Conservation (phyloP, 768 basidiomycete species). For the Galerina marginata region DNA sequence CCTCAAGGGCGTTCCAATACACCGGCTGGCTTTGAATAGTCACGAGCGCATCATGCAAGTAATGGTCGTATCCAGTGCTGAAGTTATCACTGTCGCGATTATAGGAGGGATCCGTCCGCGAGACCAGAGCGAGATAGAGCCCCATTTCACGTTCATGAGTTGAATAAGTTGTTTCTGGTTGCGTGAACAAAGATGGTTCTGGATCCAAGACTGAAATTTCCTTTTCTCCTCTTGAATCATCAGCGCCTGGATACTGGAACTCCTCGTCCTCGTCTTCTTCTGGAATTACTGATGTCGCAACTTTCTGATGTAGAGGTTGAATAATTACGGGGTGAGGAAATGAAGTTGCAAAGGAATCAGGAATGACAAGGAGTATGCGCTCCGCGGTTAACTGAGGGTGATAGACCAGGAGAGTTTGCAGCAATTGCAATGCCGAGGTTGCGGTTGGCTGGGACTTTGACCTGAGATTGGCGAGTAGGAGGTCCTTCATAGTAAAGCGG, state of each 20-base stretch:
- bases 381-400: constrained; percentile 71
- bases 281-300: constrained; percentile 28
- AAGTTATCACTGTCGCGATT: constrained; percentile 72
- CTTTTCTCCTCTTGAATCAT: constrained; percentile 29
- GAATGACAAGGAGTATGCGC: constrained; percentile 71
- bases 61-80: constrained; percentile 87
- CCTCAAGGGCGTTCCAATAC: constrained; percentile 52
- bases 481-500: constrained; percentile 90
- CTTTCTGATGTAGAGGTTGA: constrained; percentile 13
- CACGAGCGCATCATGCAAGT: constrained; percentile 75
- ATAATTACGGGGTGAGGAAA: constrained; percentile 66
- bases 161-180: constrained; percentile 76
- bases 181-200: constrained; percentile 48
- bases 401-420: constrained; percentile 73
- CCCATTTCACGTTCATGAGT: constrained; percentile 86
- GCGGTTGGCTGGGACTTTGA: constrained; percentile 69
- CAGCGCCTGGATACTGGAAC: constrained; percentile 47
- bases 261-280: constrained; percentile 60
- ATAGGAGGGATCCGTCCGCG: constrained; percentile 76
- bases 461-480: constrained; percentile 78
- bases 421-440: constrained; percentile 80
- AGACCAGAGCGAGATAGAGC: constrained; percentile 78
- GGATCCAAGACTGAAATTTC: constrained; percentile 11
- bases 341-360: constrained; percentile 73
- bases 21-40: constrained; percentile 70